phyloP scores from a whole-genome alignment of 2,329 filamentous ascomycete species.

The Thelonectria discophora region DNA sequence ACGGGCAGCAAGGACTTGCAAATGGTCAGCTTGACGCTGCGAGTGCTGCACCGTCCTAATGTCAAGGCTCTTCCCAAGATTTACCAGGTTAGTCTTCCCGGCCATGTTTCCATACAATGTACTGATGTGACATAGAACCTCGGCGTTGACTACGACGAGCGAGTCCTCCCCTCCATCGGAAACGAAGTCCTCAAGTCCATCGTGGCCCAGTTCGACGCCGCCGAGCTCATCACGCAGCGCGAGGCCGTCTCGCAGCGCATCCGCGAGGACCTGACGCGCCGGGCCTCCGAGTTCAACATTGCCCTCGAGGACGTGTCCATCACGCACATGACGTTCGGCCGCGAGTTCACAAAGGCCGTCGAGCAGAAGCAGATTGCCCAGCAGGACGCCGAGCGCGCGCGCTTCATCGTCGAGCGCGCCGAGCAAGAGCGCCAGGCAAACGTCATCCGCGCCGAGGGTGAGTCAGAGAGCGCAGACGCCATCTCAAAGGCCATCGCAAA shows the following conservation, averaged over 20 bases:
- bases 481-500: constrained; percentile 95
- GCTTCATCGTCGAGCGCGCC: constrained; percentile 98
- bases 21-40: constrained; percentile 98
- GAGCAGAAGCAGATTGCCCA: constrained; percentile 99
- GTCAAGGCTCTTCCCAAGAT: constrained; percentile 95
- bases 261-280: constrained; percentile 88
- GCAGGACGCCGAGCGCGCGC: constrained; percentile 95
- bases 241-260: constrained; percentile 97
- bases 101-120: background rate
- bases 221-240: constrained; percentile 97
- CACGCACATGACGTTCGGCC: constrained; percentile 99
- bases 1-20: constrained; percentile 99
- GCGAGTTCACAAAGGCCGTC: constrained; percentile 97
- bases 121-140: constrained; percentile 72
- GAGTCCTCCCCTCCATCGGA: constrained; percentile 96
- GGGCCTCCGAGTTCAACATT: constrained; percentile 98
- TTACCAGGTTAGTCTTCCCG: constrained; percentile 78
- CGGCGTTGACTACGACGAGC: constrained; percentile 97
- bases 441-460: constrained; percentile 97
- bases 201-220: constrained; percentile 98
- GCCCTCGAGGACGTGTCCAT: constrained; percentile 98
- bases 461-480: constrained; percentile 95
- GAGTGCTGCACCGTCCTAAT: constrained; percentile 93
- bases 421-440: constrained; percentile 99
- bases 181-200: constrained; percentile 99